These are phyloP conservation scores for Aspergillus biplanus DNA, from an alignment of 495 filamentous ascomycete genomes.

Conservation along the genomic window DNA sequence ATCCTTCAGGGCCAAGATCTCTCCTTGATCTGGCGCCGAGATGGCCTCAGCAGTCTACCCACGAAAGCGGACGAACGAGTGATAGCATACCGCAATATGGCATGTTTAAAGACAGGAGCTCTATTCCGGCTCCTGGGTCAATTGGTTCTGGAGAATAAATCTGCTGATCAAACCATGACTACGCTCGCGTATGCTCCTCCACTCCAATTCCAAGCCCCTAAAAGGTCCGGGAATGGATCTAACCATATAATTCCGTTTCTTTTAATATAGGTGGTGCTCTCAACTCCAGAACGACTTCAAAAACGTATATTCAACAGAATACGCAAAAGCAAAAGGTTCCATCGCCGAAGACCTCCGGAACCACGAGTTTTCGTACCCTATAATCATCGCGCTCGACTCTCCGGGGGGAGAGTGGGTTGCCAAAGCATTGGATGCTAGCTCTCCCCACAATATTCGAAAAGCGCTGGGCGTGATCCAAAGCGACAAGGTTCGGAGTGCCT, in stretches of 20 bases:
- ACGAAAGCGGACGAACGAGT: slow-evolving; percentile 14
- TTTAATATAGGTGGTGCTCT: slow-evolving; percentile 30
- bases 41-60: slow-evolving; percentile 30
- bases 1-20: slow-evolving; percentile 38
- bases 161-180: slow-evolving; percentile 26
- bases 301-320: slow-evolving; percentile 37
- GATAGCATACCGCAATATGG: slow-evolving; percentile 27
- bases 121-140: slow-evolving; percentile 30
- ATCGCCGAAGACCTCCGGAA: slow-evolving; percentile 39
- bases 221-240: neutral
- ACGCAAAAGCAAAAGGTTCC: slow-evolving; percentile 31
- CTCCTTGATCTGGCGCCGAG: slow-evolving; percentile 39
- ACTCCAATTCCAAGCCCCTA: neutral
- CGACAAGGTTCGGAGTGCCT: slow-evolving; percentile 21
- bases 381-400: slow-evolving; percentile 31
- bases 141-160: slow-evolving; percentile 24
- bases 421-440: slow-evolving; percentile 20
- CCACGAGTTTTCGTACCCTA: slow-evolving; percentile 34
- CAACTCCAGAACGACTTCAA: slow-evolving; percentile 41
- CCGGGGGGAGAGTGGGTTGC: slow-evolving; percentile 25
- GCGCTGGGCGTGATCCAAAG: slow-evolving; percentile 26
- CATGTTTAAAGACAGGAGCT: slow-evolving; percentile 28
- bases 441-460: slow-evolving; percentile 26
- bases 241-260: neutral
- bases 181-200: slow-evolving; percentile 24